phyloP scores from a whole-genome alignment of 768 basidiomycete genomes.

The Pleurotus cornucopiae region DNA sequence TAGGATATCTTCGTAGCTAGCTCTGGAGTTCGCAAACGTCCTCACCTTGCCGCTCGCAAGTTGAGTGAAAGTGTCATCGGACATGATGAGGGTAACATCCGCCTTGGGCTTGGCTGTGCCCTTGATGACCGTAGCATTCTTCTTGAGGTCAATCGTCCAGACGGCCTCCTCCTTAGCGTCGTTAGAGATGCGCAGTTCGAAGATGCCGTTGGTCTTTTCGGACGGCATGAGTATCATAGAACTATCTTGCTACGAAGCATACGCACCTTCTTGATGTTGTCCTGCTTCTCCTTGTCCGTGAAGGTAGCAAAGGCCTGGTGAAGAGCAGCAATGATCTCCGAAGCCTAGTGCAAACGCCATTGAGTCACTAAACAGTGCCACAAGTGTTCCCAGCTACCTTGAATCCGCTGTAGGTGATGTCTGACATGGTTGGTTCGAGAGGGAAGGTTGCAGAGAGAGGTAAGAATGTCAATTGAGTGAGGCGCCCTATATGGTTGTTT shows the following conservation, averaged over 20 bases:
- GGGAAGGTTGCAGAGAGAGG: conserved; percentile 8
- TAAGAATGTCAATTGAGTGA: conserved; percentile 2
- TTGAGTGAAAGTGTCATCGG: conserved; percentile 70
- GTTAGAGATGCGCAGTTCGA: conserved; percentile 81
- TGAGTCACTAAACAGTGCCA: not conserved
- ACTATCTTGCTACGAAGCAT: too few species aligned
- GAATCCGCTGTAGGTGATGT: conserved; percentile 71
- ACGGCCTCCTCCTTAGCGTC: conserved; percentile 61
- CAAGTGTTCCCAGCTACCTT: conserved; percentile 36
- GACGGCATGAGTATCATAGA: not conserved
- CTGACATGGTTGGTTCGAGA: conserved; percentile 45
- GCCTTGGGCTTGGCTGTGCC: conserved; percentile 68
- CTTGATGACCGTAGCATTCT: conserved; percentile 70
- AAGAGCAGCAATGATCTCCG: conserved; percentile 57
- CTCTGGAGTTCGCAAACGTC: not conserved
- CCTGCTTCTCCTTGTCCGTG: conserved; percentile 58
- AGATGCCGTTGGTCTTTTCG: conserved; percentile 77
- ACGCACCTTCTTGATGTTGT: conserved; percentile 71
- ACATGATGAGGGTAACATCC: conserved; percentile 78
- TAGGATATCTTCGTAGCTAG: too few species aligned
- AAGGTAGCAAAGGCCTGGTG: conserved; percentile 45
- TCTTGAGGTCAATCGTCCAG: conserved; percentile 96
- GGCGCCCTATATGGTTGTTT: not conserved
- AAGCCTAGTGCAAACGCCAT: conserved; percentile 42
- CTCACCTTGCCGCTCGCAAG: conserved; percentile 71